Evolutionary conservation across 495 filamentous ascomycete genomes (phyloP).

Genomic region (Aspergillus mulundensis): DNA sequence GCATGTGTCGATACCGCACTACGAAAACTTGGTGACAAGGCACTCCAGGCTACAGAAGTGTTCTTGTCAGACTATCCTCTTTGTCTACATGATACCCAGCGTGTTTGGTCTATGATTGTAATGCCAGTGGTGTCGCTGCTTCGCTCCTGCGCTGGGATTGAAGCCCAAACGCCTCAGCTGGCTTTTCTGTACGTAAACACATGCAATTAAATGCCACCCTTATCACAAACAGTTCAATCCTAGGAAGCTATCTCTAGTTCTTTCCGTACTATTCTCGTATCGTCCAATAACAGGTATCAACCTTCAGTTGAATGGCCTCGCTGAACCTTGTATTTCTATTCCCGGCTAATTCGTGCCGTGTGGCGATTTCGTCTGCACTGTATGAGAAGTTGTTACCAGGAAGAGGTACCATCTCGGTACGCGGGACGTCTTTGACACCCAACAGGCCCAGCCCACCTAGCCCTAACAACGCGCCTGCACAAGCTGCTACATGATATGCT

Average conservation of each 20-base stretch:
- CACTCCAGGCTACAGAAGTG: background rate
- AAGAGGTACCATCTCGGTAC: background rate
- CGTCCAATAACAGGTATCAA: no score
- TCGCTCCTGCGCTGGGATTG: background rate
- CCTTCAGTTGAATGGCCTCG: no score
- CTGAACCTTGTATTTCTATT: no score
- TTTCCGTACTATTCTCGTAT: no score
- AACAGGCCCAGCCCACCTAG: background rate
- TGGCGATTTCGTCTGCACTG: background rate
- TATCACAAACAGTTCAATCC: background rate
- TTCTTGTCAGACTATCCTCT: constrained; percentile 6
- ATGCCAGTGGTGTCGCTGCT: background rate
- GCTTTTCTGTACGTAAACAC: background rate
- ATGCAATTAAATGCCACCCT: background rate
- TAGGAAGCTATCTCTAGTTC: no score
- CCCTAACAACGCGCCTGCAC: background rate
- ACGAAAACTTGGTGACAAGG: background rate
- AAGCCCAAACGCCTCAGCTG: background rate
- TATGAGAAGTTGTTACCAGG: background rate
- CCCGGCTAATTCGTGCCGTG: no score
- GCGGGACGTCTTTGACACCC: background rate
- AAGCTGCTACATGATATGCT: background rate
- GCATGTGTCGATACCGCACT: background rate
- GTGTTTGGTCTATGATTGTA: constrained; percentile 12
- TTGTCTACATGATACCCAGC: constrained; percentile 20